Evolutionary conservation across 1,284 basidiomycete genomes (phyloP), one percentile per base, ranked within the genome.

Genomic region (Entoloma clypeatum): DNA sequence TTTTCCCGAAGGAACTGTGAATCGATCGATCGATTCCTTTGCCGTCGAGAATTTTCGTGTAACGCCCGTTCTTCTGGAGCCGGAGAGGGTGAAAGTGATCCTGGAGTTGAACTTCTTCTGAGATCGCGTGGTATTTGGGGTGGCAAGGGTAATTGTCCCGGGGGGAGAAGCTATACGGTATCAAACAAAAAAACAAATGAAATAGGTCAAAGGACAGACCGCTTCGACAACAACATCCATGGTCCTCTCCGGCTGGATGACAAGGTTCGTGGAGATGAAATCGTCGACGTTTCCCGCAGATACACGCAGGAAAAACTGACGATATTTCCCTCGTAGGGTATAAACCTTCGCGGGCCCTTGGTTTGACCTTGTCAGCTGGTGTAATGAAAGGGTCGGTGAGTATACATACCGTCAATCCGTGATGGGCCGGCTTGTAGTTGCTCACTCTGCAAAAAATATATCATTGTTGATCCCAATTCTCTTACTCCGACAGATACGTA

Each of bases 321-420:
- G 71, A 56, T 78, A 87, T 57, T 74, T 76, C 23, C 81, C 82
- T 7, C 86, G 76, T 59, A 78, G 65, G 4, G 76, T 76, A 49
- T 74, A 85, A 21, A 80, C 76, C 55, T 74, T 82, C 13, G 83
- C 85, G 6, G 79, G 77, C 16, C 84, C 84, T 86, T 26, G 39
- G 4, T 25, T 24, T 29, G 24, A 26, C n/a, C 40, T 23, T 10
- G 18, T 19, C 22, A 16, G 29, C 41, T 21, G 22, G 13, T 33
- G 28, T 21, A 27, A 19, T 34, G 14, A 8, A 34, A 10, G 36
- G 4, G 16, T 21, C 26, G 31, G 16, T 16, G 16, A 31, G 1
- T 18, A 13, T 8, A 53, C 53, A 33, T 44, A 81, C 83, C 85
- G 59, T 87, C 84, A 43, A 87, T 81, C 42, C 83, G 66, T 5